Evolutionary conservation across 1,139 yeast genomes (phyloP).

Genomic region (Yamadazyma buinensis): DNA sequence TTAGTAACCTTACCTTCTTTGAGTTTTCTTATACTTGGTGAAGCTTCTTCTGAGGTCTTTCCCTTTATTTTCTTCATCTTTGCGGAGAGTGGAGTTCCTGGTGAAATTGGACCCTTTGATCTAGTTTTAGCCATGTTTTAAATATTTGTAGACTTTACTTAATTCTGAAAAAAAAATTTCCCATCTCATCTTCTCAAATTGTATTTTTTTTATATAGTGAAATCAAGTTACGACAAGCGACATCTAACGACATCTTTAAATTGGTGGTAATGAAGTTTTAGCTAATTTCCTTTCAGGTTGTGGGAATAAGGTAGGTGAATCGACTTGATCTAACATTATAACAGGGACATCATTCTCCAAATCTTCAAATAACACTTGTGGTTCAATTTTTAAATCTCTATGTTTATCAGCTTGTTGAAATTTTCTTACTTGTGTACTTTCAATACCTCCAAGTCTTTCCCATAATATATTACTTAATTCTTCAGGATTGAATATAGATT

Average conservation of each 20-base stretch:
- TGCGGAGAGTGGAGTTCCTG: slow-evolving; percentile 19
- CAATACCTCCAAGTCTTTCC: slow-evolving; percentile 43
- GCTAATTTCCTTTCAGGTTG: slow-evolving; percentile 7
- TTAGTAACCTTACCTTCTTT: slow-evolving; percentile 14
- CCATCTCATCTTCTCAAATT: slow-evolving; percentile 14
- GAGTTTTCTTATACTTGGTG: slow-evolving; percentile 18
- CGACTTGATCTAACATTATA: slow-evolving; percentile 28
- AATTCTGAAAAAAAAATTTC: slow-evolving; percentile 9
- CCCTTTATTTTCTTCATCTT: slow-evolving; percentile 15
- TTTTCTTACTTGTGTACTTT: slow-evolving; percentile 32
- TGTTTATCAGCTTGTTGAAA: slow-evolving; percentile 19
- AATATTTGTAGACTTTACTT: no score
- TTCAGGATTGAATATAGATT: slow-evolving; percentile 34
- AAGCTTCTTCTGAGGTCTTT: slow-evolving; percentile 16
- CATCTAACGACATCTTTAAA: slow-evolving; percentile 7
- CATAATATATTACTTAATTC: slow-evolving; percentile 42
- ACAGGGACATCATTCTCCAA: slow-evolving; percentile 37
- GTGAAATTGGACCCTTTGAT: slow-evolving; percentile 24
- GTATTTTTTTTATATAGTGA: neutral
- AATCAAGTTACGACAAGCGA: neutral
- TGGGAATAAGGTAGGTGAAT: slow-evolving; percentile 1
- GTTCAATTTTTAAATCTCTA: slow-evolving; percentile 20
- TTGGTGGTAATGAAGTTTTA: slow-evolving; percentile 15
- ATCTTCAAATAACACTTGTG: slow-evolving; percentile 37
- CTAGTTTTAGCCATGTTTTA: slow-evolving; percentile 28